phyloP scores from a whole-genome alignment of 176 grass and related monocot species.

The Chrysopogon serrulatus region DNA sequence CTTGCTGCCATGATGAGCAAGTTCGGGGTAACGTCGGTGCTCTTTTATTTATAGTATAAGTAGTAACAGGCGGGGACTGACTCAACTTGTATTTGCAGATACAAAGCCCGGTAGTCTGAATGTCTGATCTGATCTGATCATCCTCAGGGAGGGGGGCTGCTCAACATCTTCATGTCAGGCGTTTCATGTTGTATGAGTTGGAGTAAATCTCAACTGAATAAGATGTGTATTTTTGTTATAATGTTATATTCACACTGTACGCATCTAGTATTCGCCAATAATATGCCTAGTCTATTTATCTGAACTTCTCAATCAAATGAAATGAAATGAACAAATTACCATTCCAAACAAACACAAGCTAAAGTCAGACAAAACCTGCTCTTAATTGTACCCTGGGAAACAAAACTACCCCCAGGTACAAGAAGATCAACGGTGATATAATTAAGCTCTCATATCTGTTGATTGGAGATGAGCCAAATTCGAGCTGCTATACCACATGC shows the following conservation, averaged over 20 bases:
- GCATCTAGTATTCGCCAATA: neutral
- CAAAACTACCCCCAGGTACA: neutral
- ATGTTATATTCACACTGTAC: neutral
- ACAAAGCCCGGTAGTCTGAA: too few species aligned
- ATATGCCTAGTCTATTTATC: neutral
- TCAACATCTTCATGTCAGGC: neutral
- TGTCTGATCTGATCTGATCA: neutral
- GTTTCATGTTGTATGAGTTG: neutral
- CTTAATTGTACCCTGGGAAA: neutral
- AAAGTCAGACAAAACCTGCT: neutral
- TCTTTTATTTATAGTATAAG: too few species aligned
- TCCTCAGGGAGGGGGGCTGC: neutral
- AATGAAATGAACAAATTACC: neutral
- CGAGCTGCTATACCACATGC: neutral
- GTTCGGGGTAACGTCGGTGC: too few species aligned
- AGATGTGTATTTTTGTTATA: neutral
- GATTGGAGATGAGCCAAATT: neutral
- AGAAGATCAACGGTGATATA: neutral
- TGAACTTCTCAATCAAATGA: neutral
- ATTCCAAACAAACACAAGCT: neutral
- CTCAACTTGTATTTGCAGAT: too few species aligned
- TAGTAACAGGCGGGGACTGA: too few species aligned
- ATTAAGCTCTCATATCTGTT: neutral
- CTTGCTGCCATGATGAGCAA: too few species aligned
- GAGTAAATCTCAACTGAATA: neutral